Base-by-base conservation (phyloP, 169 alveolate species). In the Eimeria sp. region DNA sequence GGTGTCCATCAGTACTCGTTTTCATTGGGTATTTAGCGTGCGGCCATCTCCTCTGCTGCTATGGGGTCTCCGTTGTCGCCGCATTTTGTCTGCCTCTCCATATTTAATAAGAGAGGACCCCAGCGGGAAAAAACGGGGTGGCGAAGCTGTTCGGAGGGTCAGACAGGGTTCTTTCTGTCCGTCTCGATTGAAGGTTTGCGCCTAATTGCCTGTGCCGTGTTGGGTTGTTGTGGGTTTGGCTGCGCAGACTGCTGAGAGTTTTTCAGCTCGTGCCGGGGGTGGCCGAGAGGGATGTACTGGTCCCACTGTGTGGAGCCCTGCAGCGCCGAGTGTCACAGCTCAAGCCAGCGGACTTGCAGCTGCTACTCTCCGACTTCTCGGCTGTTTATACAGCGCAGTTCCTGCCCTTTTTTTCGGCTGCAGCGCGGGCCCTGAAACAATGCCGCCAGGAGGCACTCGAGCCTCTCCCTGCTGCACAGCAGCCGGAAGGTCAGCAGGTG, bases 191-290 rank as follows among this genome's bases (percentile, higher is more conserved):
- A 16, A 54, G 54, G 54, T 72, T 30, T 30, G 54, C 54, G 82
- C 51, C 18, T n/a, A n/a, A 7, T 16, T 72, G 30, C 40, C 10
- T 5, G 7, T n/a, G 27, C 30, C 54, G n/a, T 67, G 78, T 30
- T 67, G 22, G 34, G 88, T 13, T 49, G 43, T 45, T 78, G 65
- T 49, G 47, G 10, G 11, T 83, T n/a, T 22, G 57, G 20, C 43
- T 45, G 65, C 9, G 22, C 34, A 86, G 93, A 51, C 47, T 86
- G 49, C 70, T 86, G 63, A 45, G 93, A 49, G 93, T 86, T 6
- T 86, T 86, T 72, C 80, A 57, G 11, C 70, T 86, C 25, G 43
- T 27, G 20, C 93, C 93, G 30, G 93, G 93, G 20, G 93, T 86
- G 63, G 93, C 93, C 49, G 93, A 86, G 63, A 34, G 93, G 76